A percentile compares a stretch with the other conserved stretches of the same genome.
Evolutionary conservation across 164 flowering plant species (phyloP).

Genomic region (Aristolochia californica): DNA sequence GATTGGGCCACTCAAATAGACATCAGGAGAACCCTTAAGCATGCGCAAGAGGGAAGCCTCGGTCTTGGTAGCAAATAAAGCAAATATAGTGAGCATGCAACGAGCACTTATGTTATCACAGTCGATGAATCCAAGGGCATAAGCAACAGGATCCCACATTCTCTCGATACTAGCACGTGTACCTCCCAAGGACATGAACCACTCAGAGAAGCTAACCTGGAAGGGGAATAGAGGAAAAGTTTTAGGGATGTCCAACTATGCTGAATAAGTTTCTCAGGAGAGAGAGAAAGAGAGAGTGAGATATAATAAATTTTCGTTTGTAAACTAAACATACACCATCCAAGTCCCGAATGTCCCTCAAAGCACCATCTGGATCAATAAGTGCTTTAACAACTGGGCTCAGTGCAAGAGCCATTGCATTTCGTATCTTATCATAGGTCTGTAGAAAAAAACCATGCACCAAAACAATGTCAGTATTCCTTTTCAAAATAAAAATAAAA

Average conservation of each 20-base stretch:
- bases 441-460: constrained; percentile 24
- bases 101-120: constrained; percentile 99
- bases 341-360: constrained; percentile 67
- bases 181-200: constrained; percentile 97
- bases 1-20: constrained; percentile 95
- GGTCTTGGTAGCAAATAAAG: constrained; percentile 96
- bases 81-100: constrained; percentile 96
- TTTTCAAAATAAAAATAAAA: neutral
- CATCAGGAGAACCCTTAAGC: constrained; percentile 99
- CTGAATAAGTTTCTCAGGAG: neutral
- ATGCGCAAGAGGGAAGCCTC: constrained; percentile 94
- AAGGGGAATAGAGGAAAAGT: neutral
- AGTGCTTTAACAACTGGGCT: constrained; percentile 95
- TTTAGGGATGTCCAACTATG: neutral
- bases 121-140: constrained; percentile 96
- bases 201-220: constrained; percentile 93
- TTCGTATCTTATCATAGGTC: constrained; percentile 92
- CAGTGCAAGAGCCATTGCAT: constrained; percentile 90
- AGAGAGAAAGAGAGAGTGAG: neutral
- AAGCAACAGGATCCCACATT: constrained; percentile 99
- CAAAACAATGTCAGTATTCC: constrained; percentile 3
- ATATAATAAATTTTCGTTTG: neutral
- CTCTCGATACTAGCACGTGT: constrained; percentile 87
- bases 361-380: constrained; percentile 93
- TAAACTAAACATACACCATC: constrained; percentile 53